These are phyloP conservation scores for Tolypocladium ovalisporum DNA, from an alignment of 2,329 filamentous ascomycete genomes.

Conservation along the genomic window DNA sequence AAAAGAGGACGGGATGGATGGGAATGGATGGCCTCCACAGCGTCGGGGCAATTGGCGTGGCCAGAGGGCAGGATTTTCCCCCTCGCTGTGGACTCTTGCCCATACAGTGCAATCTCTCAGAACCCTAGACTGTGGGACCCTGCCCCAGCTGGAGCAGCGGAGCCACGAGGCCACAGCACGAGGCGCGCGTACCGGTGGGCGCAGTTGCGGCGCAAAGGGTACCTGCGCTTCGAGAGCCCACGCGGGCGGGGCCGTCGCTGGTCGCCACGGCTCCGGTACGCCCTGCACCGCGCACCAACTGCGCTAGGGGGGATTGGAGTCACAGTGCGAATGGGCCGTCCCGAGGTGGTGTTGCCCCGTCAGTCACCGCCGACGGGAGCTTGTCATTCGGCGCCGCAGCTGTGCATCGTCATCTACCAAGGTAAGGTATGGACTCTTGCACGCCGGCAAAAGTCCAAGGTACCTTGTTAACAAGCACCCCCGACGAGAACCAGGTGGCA, in stretches of 20 bases:
- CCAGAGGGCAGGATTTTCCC: slow-evolving; percentile 1
- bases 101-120: not conserved
- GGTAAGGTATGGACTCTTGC: not conserved
- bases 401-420: not conserved
- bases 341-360: not conserved
- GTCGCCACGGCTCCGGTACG: not conserved
- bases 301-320: not conserved
- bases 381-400: not conserved
- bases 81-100: not conserved
- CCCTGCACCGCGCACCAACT: not conserved
- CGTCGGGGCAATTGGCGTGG: not conserved
- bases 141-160: not conserved
- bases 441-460: not conserved
- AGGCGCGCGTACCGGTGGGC: not conserved
- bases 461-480: no score
- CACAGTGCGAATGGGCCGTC: not conserved
- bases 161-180: not conserved
- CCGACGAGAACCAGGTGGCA: not conserved
- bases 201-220: not conserved
- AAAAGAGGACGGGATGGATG: slow-evolving; percentile 1
- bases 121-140: not conserved
- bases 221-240: not conserved
- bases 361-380: not conserved
- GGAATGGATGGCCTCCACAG: not conserved
- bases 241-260: not conserved